Evolutionary conservation across 495 filamentous ascomycete genomes (phyloP), one percentile per base, ranked within the genome.

Genomic region (Aspergillus taichungensis): DNA sequence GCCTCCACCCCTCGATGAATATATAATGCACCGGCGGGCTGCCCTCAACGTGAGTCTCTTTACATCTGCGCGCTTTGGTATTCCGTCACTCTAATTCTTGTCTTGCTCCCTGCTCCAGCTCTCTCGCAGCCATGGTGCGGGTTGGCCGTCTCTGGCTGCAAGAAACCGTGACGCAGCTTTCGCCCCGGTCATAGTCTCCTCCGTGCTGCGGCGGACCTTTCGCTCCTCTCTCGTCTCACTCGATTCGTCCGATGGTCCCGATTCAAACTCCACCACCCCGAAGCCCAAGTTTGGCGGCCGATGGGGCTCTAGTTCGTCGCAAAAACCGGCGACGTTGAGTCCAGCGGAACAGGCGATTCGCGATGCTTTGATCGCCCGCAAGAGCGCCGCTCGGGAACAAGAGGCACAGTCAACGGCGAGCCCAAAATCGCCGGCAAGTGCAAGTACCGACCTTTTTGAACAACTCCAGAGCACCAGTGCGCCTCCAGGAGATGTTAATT

Each of bases 11-110:
- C 30, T 46, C 31, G 35, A 37, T 37, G 14, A 13, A 42, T 45
- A 35, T 39, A 55, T 45, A 40, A 69, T 71, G 68, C 60, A 66
- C 47, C 55, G 61, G 50, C 61, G 61, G 43, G 58, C 61, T 44
- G 54, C 62, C 12, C 56, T 53, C 44, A 61, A 62, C 61, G 68
- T 71, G 42, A 57, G 54, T 46, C 14, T 31, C 6, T 5, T 11
- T 40, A 13, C 1, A 40, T n/a, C 6, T 18, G 4, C 2, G 34
- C 12, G 8, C 7, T 30, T 40, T 33, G 27, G n/a, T 29, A 12
- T 28, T 30, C 5, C 28, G 13, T 10, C 11, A 8, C 33, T 24
- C 18, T 24, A 11, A 34, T 30, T 40, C 7, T 37, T 29, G 28
- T 40, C 7, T 37, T 29, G 29, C 27, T 29, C 14, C 11, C 12